These are phyloP conservation scores for Pseudogymnoascus verrucosus DNA, from an alignment of 2,329 filamentous ascomycete species.

Conservation along the genomic window DNA sequence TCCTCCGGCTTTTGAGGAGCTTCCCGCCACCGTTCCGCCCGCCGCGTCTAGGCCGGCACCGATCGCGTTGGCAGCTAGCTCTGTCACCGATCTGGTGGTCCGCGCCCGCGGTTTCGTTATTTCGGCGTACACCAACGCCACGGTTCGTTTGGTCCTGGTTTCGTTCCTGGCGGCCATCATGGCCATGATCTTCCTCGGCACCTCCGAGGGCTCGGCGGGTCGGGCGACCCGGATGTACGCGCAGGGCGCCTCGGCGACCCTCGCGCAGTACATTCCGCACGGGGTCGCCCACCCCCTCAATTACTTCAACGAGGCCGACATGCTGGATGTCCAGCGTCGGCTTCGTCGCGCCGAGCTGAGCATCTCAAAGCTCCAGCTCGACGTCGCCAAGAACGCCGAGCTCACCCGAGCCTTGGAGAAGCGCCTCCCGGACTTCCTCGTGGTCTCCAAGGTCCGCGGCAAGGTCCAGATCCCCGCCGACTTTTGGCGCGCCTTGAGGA, in stretches of 20 bases:
- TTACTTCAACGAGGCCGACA: conserved; percentile 15
- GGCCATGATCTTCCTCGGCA: not conserved
- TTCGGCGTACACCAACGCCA: not conserved
- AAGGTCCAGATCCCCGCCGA: conserved; percentile 46
- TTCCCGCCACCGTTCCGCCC: not conserved
- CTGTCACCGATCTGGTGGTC: not conserved
- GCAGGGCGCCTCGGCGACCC: conserved; percentile 7
- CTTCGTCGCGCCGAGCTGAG: conserved; percentile 11
- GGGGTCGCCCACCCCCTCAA: conserved; percentile 15
- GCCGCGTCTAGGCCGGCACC: not conserved
- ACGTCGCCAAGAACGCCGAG: conserved; percentile 26
- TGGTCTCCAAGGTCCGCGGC: conserved; percentile 46
- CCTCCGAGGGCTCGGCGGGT: not conserved
- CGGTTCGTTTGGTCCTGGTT: not conserved
- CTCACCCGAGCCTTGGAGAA: conserved; percentile 32
- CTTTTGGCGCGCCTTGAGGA: conserved; percentile 58
- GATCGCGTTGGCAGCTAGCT: conserved; percentile 1
- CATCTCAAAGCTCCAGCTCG: conserved; percentile 17
- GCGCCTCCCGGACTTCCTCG: conserved; percentile 48
- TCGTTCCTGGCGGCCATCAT: not conserved
- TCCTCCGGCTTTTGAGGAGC: conserved; percentile 1
- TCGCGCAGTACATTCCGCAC: conserved; percentile 20
- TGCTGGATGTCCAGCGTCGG: conserved; percentile 19
- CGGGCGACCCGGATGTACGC: conserved; percentile 1
- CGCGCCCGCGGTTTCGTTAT: not conserved